These are phyloP conservation scores for Leishmania gerbilli DNA, from an alignment of 208 protist species.

Conservation along the genomic window DNA sequence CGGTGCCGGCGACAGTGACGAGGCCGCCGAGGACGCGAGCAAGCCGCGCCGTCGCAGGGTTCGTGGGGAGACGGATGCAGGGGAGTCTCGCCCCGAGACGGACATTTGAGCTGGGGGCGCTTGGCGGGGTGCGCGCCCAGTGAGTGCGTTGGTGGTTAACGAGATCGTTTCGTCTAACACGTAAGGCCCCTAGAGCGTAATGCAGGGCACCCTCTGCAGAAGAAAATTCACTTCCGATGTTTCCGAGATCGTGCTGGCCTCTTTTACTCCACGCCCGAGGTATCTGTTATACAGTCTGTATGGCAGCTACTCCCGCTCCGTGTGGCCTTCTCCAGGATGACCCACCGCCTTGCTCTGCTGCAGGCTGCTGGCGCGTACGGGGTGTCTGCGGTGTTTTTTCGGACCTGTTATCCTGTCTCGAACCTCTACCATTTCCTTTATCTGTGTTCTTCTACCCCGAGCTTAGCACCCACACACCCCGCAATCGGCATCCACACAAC, in stretches of 20 bases:
- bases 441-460: background rate
- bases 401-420: background rate
- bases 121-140: background rate
- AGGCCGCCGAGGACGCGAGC: conserved; percentile 9
- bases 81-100: conserved; percentile 20
- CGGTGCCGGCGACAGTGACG: background rate
- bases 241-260: background rate
- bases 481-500: background rate
- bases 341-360: background rate
- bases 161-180: background rate
- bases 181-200: background rate
- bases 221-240: background rate
- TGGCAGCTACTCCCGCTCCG: background rate
- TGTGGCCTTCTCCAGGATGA: background rate
- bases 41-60: conserved; percentile 19
- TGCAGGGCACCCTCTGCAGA: background rate
- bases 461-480: background rate
- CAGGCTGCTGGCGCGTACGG: background rate
- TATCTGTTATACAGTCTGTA: background rate
- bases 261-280: background rate
- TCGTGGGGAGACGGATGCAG: conserved; percentile 8
- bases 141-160: background rate
- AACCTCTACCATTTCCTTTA: background rate
- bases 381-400: background rate
- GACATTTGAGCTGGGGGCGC: conserved; percentile 17